phyloP scores from a whole-genome alignment of 1,139 yeast genomes.

The Nadsonia starkeyi-henricii region DNA sequence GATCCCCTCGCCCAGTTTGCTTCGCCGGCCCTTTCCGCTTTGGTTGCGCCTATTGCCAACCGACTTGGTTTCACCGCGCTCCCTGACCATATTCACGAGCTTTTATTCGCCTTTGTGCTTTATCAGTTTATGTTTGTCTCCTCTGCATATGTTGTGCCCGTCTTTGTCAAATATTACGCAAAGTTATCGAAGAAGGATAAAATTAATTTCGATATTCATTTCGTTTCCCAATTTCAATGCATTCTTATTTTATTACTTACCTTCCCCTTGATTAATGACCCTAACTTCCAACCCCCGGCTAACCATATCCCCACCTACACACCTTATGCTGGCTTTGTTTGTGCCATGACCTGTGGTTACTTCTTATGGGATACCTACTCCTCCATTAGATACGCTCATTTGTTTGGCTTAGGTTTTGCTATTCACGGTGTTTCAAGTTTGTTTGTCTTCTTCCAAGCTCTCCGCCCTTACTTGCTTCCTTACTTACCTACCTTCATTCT shows the following conservation, averaged over 20 bases:
- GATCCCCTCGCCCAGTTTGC: not conserved
- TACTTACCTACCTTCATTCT: slow-evolving; percentile 75
- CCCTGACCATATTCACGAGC: slow-evolving; percentile 38
- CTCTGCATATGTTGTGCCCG: slow-evolving; percentile 34
- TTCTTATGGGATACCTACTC: slow-evolving; percentile 82
- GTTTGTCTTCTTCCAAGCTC: slow-evolving; percentile 50
- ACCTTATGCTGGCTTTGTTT: slow-evolving; percentile 61
- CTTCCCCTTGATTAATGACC: slow-evolving; percentile 49
- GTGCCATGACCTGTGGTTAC: slow-evolving; percentile 67
- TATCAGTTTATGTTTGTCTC: slow-evolving; percentile 34
- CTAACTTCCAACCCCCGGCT: slow-evolving; percentile 29
- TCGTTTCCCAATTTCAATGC: slow-evolving; percentile 79
- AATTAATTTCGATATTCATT: slow-evolving; percentile 75
- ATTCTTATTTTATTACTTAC: slow-evolving; percentile 40
- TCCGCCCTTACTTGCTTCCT: slow-evolving; percentile 65
- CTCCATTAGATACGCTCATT: slow-evolving; percentile 42
- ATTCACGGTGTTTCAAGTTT: slow-evolving; percentile 79
- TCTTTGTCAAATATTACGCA: slow-evolving; percentile 18
- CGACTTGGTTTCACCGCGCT: slow-evolving; percentile 17
- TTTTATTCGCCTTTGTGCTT: slow-evolving; percentile 30
- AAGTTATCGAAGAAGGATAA: slow-evolving; percentile 28
- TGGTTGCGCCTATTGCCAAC: not conserved
- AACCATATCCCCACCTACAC: slow-evolving; percentile 44
- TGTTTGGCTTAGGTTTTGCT: slow-evolving; percentile 74
- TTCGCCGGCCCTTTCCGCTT: not conserved